Evolutionary conservation across 1,284 basidiomycete genomes (phyloP), one percentile per base, ranked within the genome.

Genomic region (Phellinidium pouzarii): DNA sequence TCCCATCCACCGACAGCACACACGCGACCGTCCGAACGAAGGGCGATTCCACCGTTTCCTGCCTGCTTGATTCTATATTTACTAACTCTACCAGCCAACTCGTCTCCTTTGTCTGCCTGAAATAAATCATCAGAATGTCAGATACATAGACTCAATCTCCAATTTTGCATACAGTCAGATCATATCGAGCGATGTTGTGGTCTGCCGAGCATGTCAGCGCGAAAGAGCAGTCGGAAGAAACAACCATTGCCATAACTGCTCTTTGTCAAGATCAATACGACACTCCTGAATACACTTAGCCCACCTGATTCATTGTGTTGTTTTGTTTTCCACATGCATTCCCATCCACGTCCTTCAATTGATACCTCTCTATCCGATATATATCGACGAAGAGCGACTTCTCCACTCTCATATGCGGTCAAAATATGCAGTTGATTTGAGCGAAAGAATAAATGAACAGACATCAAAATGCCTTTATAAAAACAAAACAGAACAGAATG

Each of bases 1-100:
- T 94, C 91, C 92, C 92, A 94, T 0, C 91, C 88, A 2, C 87
- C 91, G 1, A 91, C 71, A 0, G 88, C 90, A 58, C 89, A 87
- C 0, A 94, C 79, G 25, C 77, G 75, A 0, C 82, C 87, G 60
- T 88, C 82, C 36, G 80, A 74, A n/a, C 80, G 80, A n/a, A 94
- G 78, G 1, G 82, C 75, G 22, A 94, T 67, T 3, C 80, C 77
- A 0, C 77, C 75, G 60, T 92, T 91, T 1, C 92, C 91, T 1
- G 88, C 80, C 58, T 90, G 76, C 60, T 85, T 91, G n/a, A 82
- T 91, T 53, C 77, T 74, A 59, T 79, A 69, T 25, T 19, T 45
- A 6, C 36, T 7, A 60, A 42, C 53, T 29, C 44, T 41, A 11
- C n/a, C 7, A 9, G 2, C 25, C 22, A 4, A 7, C 37, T 17